Conservation (phyloP, 257 asterid genomes). For the Plantago elongata region DNA sequence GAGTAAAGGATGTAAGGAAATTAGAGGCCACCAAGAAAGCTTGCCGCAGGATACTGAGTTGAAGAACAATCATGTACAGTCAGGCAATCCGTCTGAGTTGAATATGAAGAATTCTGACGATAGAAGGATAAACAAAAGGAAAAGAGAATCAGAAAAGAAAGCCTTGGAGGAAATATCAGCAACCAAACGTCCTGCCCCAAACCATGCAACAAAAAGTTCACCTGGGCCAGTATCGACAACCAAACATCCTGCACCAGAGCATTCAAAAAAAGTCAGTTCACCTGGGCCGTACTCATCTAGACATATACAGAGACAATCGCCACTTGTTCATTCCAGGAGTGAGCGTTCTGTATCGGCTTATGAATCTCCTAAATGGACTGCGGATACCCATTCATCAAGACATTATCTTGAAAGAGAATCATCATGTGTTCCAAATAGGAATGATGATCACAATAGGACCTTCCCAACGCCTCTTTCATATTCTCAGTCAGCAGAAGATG, state of each 20-base stretch:
- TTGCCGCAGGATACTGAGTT: conserved; percentile 17
- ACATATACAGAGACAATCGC: conserved; percentile 15
- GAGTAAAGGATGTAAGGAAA: conserved; percentile 23
- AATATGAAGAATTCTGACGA: conserved; percentile 18
- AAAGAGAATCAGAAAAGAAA: conserved; percentile 17
- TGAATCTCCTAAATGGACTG: too few species aligned
- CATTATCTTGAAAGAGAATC: conserved; percentile 7
- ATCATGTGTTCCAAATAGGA: conserved; percentile 22
- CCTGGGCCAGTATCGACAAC: conserved; percentile 14
- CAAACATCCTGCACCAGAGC: conserved; percentile 17
- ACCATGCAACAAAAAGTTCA: conserved; percentile 20
- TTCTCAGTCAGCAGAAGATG: conserved; percentile 23
- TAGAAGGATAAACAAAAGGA: conserved; percentile 23
- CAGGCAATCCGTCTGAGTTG: conserved; percentile 18
- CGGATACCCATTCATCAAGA: too few species aligned
- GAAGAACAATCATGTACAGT: conserved; percentile 17
- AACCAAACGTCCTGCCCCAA: conserved; percentile 16
- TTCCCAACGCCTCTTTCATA: conserved; percentile 21
- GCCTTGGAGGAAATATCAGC: conserved; percentile 20
- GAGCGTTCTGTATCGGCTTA: neutral
- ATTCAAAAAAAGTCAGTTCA: conserved; percentile 18
- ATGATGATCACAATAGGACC: conserved; percentile 19
- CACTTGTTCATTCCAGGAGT: conserved; percentile 24
- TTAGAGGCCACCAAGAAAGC: conserved; percentile 21
- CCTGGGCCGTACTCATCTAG: conserved; percentile 14